Conservation (phyloP, 371 early-diverging fungal genomes). For the Mortierella sp. region DNA sequence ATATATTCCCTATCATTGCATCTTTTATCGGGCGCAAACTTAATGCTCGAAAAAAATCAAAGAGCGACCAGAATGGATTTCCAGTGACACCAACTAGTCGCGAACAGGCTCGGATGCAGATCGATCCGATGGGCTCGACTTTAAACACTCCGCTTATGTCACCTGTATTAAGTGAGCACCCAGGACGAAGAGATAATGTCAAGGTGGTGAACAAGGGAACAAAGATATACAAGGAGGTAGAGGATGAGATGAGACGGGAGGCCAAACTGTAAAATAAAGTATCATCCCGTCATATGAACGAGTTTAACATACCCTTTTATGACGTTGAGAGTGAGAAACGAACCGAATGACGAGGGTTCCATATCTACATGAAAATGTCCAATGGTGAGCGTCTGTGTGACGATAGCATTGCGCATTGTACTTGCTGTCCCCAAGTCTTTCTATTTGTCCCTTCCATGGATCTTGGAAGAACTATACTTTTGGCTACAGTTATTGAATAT, state of each 20-base stretch:
- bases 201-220: conserved; percentile 12
- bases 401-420: no score
- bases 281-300: background rate
- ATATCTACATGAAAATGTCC: no score
- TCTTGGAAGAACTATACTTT: no score
- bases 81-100: background rate
- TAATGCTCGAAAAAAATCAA: conserved; percentile 5
- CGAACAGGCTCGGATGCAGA: conserved; percentile 10
- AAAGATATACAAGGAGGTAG: conserved; percentile 64
- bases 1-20: conserved; percentile 41
- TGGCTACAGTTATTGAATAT: no score
- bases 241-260: conserved; percentile 60
- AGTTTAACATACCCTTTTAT: background rate
- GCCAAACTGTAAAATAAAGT: background rate
- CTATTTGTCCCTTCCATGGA: no score
- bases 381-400: no score
- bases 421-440: no score
- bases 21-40: conserved; percentile 25
- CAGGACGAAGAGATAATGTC: background rate
- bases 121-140: background rate
- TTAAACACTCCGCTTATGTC: conserved; percentile 19
- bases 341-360: no score
- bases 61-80: background rate
- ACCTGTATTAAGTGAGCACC: background rate
- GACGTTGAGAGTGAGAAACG: no score